Conservation (phyloP, 2,329 filamentous ascomycete genomes). For the Parascedosporium putredinis region DNA sequence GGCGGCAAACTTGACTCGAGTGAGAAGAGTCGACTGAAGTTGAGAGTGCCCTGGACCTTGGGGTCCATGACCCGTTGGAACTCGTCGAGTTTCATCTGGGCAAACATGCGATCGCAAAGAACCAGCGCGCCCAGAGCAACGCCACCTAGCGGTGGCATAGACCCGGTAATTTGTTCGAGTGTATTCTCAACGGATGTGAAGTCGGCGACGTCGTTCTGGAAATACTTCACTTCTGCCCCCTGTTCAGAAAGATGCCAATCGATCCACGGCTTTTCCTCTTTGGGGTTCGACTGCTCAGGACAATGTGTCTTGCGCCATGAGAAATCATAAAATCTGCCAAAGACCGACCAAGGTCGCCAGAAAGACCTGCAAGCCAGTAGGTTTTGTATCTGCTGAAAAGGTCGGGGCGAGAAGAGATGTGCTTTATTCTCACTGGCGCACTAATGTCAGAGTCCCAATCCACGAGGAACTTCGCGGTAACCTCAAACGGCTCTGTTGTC, state of each 20-base stretch:
- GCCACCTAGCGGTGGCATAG: background rate
- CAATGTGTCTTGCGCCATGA: background rate
- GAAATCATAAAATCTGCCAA: background rate
- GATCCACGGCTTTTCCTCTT: background rate
- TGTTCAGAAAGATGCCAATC: background rate
- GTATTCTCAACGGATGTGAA: background rate
- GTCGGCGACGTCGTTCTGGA: background rate
- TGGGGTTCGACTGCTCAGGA: background rate
- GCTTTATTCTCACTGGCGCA: background rate
- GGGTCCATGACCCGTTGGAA: slow-evolving; percentile 2
- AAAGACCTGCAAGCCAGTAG: background rate
- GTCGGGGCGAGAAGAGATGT: background rate
- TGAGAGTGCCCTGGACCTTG: slow-evolving; percentile 8
- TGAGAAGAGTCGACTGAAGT: slow-evolving; percentile 21
- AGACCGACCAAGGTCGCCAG: background rate
- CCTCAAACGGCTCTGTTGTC: background rate
- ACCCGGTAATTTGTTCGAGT: background rate
- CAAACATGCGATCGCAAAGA: slow-evolving; percentile 8
- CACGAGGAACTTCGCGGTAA: background rate
- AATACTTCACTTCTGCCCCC: background rate
- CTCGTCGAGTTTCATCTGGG: slow-evolving; percentile 4
- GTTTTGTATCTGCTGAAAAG: background rate
- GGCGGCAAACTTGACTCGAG: background rate
- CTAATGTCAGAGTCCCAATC: background rate
- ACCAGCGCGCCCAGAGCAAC: background rate